Conservation (phyloP, 2,329 filamentous ascomycete species). For the Thelonectria discophora region DNA sequence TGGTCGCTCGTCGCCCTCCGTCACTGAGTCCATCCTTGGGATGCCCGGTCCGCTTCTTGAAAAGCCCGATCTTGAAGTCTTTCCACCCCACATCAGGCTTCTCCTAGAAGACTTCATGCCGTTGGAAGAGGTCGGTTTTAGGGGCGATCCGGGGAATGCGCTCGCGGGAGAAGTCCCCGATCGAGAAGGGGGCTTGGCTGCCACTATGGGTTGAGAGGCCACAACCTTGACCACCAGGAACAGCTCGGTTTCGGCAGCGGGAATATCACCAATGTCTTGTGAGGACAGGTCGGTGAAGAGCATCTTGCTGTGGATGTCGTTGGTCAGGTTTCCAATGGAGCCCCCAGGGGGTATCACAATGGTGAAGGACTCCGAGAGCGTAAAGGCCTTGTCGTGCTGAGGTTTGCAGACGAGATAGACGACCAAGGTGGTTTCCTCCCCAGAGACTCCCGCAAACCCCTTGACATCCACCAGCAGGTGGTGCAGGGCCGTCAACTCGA, state of each 20-base stretch:
- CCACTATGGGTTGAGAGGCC: constrained; percentile 61
- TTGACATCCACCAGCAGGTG: constrained; percentile 87
- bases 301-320: constrained; percentile 77
- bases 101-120: constrained; percentile 65
- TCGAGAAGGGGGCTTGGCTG: constrained; percentile 59
- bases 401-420: constrained; percentile 81
- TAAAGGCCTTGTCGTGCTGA: constrained; percentile 67
- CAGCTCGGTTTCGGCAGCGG: constrained; percentile 74
- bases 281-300: constrained; percentile 88
- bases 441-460: constrained; percentile 78
- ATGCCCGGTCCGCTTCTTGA: constrained; percentile 57
- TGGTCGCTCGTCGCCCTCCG: constrained; percentile 57
- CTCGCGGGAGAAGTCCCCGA: constrained; percentile 57
- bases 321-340: constrained; percentile 70
- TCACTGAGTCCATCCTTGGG: constrained; percentile 64
- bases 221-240: constrained; percentile 87
- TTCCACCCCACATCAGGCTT: constrained; percentile 76
- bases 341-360: constrained; percentile 81
- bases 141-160: constrained; percentile 53
- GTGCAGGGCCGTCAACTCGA: constrained; percentile 77
- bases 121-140: constrained; percentile 59
- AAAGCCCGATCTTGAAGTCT: constrained; percentile 62
- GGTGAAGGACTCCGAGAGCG: constrained; percentile 84
- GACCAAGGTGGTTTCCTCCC: constrained; percentile 78
- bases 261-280: constrained; percentile 72